phyloP scores from a whole-genome alignment of 257 asterid genomes.

The Solanum acaule region DNA sequence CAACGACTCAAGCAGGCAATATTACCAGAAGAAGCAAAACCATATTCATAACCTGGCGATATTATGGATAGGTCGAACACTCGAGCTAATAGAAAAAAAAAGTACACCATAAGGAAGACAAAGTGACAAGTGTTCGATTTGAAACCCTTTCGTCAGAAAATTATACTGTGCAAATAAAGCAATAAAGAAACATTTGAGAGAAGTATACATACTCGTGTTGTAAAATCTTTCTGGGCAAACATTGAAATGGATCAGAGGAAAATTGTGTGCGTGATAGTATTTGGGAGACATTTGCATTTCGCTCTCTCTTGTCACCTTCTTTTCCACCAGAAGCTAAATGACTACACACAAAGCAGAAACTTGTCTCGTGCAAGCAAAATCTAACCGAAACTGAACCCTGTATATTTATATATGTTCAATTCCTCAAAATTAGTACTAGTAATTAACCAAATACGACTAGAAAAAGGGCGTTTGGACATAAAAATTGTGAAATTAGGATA shows the following conservation, averaged over 20 bases:
- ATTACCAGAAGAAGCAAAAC: background rate
- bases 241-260: slow-evolving; percentile 24
- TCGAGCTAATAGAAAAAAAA: background rate
- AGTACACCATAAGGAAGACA: background rate
- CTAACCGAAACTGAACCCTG: slow-evolving; percentile 65
- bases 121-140: background rate
- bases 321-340: slow-evolving; percentile 47
- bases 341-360: slow-evolving; percentile 53
- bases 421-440: background rate
- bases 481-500: background rate
- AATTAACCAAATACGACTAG: background rate
- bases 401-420: background rate
- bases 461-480: background rate
- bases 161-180: background rate
- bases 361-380: slow-evolving; percentile 43
- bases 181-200: background rate
- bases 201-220: slow-evolving; percentile 44
- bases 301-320: slow-evolving; percentile 34
- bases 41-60: background rate
- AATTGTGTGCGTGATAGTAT: slow-evolving; percentile 39
- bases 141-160: background rate
- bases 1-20: background rate
- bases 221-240: slow-evolving; percentile 48
- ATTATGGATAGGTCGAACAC: background rate
- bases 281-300: slow-evolving; percentile 42